A percentile compares a stretch with the other conserved stretches of the same genome.
These are phyloP conservation scores for Pisolithus thermaeus DNA, from an alignment of 1,284 basidiomycete genomes.

Conservation along the genomic window DNA sequence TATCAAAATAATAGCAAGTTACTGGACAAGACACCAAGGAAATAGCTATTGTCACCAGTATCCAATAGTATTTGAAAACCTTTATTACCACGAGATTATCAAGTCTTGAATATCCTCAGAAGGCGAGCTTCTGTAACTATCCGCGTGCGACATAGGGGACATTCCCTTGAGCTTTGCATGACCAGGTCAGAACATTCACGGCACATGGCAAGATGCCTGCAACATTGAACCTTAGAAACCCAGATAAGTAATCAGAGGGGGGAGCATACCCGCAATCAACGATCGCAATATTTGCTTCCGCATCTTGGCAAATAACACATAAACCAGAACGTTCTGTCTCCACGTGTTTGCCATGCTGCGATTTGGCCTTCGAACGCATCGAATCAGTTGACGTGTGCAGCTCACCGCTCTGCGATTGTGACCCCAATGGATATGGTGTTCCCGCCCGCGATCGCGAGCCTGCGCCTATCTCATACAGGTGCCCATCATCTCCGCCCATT, in stretches of 20 bases:
- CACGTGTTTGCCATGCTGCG: slow-evolving; percentile 28
- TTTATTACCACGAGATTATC: slow-evolving; percentile 6
- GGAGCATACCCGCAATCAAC: slow-evolving; percentile 83
- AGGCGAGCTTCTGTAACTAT: slow-evolving; percentile 79
- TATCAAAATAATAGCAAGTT: neutral
- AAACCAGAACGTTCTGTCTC: slow-evolving; percentile 63
- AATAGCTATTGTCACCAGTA: neutral
- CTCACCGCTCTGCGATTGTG: too few species aligned
- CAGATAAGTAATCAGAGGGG: neutral
- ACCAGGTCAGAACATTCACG: slow-evolving; percentile 78
- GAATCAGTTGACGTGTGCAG: too few species aligned
- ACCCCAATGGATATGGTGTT: slow-evolving; percentile 12
- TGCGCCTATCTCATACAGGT: slow-evolving; percentile 1
- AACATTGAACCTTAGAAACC: neutral
- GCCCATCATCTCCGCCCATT: slow-evolving; percentile 3
- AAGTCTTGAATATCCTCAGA: slow-evolving; percentile 75
- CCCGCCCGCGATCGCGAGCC: slow-evolving; percentile 4
- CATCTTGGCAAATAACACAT: slow-evolving; percentile 87
- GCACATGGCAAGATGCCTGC: slow-evolving; percentile 81
- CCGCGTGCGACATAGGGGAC: slow-evolving; percentile 79
- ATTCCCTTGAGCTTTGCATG: slow-evolving; percentile 75
- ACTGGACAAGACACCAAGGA: neutral
- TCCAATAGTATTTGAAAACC: neutral
- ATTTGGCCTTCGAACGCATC: slow-evolving; percentile 20
- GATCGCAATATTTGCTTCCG: slow-evolving; percentile 85